Evolutionary conservation across 495 filamentous ascomycete species (phyloP).

Genomic region (Xylaria flabelliformis): DNA sequence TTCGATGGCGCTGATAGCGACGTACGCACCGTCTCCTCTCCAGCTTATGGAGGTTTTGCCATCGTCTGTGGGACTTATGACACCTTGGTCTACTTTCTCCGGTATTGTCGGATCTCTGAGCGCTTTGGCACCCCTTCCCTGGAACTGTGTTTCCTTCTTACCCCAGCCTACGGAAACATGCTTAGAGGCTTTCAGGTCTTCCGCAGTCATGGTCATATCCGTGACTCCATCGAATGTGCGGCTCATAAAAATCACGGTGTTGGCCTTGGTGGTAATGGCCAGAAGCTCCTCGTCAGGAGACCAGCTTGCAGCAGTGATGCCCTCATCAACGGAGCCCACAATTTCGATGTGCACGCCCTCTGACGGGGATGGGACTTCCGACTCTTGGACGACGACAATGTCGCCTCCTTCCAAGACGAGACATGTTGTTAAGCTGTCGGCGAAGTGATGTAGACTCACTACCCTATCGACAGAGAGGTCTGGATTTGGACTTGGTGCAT

Average conservation of each 20-base stretch:
- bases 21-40: slow-evolving; percentile 92
- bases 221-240: slow-evolving; percentile 83
- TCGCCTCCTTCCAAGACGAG: slow-evolving; percentile 90
- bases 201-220: slow-evolving; percentile 69
- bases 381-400: slow-evolving; percentile 82
- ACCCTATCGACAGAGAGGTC: slow-evolving; percentile 73
- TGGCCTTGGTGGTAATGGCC: slow-evolving; percentile 77
- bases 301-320: slow-evolving; percentile 89
- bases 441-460: slow-evolving; percentile 80
- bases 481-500: slow-evolving; percentile 74
- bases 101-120: slow-evolving; percentile 93
- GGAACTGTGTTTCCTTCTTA: slow-evolving; percentile 97
- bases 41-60: slow-evolving; percentile 76
- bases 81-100: slow-evolving; percentile 87
- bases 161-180: slow-evolving; percentile 99
- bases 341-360: slow-evolving; percentile 78
- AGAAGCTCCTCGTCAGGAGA: slow-evolving; percentile 94
- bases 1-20: slow-evolving; percentile 83
- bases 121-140: slow-evolving; percentile 83
- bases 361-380: slow-evolving; percentile 57
- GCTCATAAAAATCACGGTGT: slow-evolving; percentile 90
- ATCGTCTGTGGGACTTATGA: slow-evolving; percentile 74
- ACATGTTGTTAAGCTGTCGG: slow-evolving; percentile 75
- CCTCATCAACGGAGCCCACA: slow-evolving; percentile 88
- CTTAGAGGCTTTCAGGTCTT: slow-evolving; percentile 85